Percentiles rank a stretch among this genome's conserved stretches.
phyloP scores from a whole-genome alignment of 352 stramenopile genomes.

The Globisporangium splendens region DNA sequence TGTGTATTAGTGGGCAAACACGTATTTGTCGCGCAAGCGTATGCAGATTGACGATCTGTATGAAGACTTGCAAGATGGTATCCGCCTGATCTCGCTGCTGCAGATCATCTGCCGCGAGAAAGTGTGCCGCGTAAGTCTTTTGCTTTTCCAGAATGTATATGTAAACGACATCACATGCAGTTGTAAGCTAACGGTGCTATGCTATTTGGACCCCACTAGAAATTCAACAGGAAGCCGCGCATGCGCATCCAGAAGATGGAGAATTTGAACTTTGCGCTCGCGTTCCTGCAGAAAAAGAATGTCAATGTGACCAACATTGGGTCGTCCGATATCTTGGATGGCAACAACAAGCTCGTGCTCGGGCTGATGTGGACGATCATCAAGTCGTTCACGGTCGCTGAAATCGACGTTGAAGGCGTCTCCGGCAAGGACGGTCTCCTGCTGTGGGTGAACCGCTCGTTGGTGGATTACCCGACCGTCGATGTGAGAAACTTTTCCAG shows the following conservation, averaged over 20 bases:
- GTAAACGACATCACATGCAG: neutral
- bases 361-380: conserved; percentile 93
- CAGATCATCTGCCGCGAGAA: conserved; percentile 88
- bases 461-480: conserved; percentile 80
- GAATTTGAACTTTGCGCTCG: conserved; percentile 90
- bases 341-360: conserved; percentile 90
- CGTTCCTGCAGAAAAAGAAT: conserved; percentile 87
- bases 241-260: conserved; percentile 94
- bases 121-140: conserved; percentile 71
- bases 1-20: conserved; percentile 79
- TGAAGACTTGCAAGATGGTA: conserved; percentile 84
- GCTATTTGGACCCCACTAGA: conserved; percentile 30
- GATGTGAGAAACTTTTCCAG: conserved; percentile 88
- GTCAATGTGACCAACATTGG: conserved; percentile 90
- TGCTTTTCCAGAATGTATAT: neutral
- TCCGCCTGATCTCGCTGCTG: conserved; percentile 83
- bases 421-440: conserved; percentile 88
- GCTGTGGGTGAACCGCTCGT: conserved; percentile 87
- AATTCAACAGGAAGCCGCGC: conserved; percentile 91
- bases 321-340: conserved; percentile 89
- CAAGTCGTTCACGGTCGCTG: conserved; percentile 85
- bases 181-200: neutral
- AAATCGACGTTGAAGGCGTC: conserved; percentile 88
- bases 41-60: conserved; percentile 90
- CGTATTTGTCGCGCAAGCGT: conserved; percentile 84